Conservation (phyloP, 2,329 filamentous ascomycete species). For the Colletotrichum musicola region DNA sequence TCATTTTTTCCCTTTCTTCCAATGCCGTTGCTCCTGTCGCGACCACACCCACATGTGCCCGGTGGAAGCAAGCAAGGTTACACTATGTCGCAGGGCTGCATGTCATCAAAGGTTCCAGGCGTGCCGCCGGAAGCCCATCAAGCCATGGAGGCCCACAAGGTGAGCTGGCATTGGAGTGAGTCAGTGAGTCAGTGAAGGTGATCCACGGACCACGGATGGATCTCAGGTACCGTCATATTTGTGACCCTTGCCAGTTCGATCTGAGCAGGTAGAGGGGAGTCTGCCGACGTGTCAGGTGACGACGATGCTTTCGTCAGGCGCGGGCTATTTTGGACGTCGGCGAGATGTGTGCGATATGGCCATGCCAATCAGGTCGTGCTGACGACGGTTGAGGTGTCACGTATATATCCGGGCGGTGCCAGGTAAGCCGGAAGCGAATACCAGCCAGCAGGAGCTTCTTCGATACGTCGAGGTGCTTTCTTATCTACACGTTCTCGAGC, state of each 20-base stretch:
- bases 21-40: slow-evolving; percentile 15
- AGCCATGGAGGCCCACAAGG: slow-evolving; percentile 31
- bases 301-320: slow-evolving; percentile 21
- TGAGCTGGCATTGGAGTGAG: slow-evolving; percentile 35
- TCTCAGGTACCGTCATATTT: slow-evolving; percentile 33
- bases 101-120: slow-evolving; percentile 27
- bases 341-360: neutral
- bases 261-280: neutral
- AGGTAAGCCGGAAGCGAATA: slow-evolving; percentile 29
- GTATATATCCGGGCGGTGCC: slow-evolving; percentile 35
- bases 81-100: slow-evolving; percentile 28
- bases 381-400: slow-evolving; percentile 31
- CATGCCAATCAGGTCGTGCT: slow-evolving; percentile 28
- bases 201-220: slow-evolving; percentile 29
- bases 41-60: slow-evolving; percentile 26
- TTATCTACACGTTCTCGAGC: slow-evolving; percentile 13
- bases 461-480: neutral
- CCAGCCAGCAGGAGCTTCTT: slow-evolving; percentile 7
- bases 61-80: slow-evolving; percentile 11
- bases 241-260: slow-evolving; percentile 12
- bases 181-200: slow-evolving; percentile 32
- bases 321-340: neutral
- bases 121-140: slow-evolving; percentile 18
- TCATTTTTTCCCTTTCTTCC: neutral
- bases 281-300: slow-evolving; percentile 15